phyloP scores from a whole-genome alignment of 2,329 filamentous ascomycete species.

The Domatiomyces globalis region DNA sequence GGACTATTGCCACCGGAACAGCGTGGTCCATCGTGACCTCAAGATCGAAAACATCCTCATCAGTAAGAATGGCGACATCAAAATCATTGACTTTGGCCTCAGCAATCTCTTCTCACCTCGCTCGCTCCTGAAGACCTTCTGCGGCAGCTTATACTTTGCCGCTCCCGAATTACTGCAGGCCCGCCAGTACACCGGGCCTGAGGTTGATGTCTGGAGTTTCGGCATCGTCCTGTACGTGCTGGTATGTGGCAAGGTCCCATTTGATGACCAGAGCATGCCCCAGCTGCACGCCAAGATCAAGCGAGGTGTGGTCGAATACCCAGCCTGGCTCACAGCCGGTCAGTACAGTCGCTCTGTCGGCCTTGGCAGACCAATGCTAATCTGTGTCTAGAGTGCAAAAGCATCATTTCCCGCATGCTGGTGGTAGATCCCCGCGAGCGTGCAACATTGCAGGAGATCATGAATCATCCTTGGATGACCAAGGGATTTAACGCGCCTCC shows the following conservation, averaged over 20 bases:
- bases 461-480: slow-evolving; percentile 89
- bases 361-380: slow-evolving; percentile 23
- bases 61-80: slow-evolving; percentile 97
- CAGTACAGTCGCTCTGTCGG: slow-evolving; percentile 26
- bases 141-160: slow-evolving; percentile 93
- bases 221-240: slow-evolving; percentile 94
- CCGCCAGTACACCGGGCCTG: slow-evolving; percentile 84
- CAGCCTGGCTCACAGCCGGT: slow-evolving; percentile 82
- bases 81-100: slow-evolving; percentile 96
- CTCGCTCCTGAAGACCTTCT: slow-evolving; percentile 84
- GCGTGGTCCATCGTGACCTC: slow-evolving; percentile 90
- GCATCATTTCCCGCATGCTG: slow-evolving; percentile 85
- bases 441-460: slow-evolving; percentile 76
- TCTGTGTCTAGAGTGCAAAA: slow-evolving; percentile 61
- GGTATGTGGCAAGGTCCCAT: slow-evolving; percentile 94
- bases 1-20: slow-evolving; percentile 96
- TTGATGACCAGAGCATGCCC: slow-evolving; percentile 98
- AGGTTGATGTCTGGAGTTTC: slow-evolving; percentile 98
- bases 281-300: slow-evolving; percentile 98
- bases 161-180: slow-evolving; percentile 90
- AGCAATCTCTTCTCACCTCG: slow-evolving; percentile 89
- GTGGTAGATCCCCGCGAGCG: slow-evolving; percentile 84
- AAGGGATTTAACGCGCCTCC: slow-evolving; percentile 79
- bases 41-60: slow-evolving; percentile 99
- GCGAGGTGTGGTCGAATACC: slow-evolving; percentile 90